phyloP scores from a whole-genome alignment of 2,329 filamentous ascomycete genomes.

The Phialophora tarda region DNA sequence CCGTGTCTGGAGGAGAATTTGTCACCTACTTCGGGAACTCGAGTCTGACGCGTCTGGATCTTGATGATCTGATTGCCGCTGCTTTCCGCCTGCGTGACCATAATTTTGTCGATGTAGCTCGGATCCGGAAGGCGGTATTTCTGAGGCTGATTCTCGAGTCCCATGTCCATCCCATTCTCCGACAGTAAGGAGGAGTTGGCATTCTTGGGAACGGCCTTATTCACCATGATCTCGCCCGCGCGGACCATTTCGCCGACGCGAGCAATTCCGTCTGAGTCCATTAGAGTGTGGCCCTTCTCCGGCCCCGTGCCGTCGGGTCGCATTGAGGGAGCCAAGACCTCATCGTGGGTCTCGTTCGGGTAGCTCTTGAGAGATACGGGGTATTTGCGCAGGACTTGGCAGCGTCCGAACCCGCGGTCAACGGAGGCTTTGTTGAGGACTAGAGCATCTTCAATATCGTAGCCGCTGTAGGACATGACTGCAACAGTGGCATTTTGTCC shows the following conservation, averaged over 20 bases:
- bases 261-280: slow-evolving; percentile 87
- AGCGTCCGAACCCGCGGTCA: slow-evolving; percentile 92
- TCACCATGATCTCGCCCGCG: slow-evolving; percentile 82
- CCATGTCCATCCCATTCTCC: slow-evolving; percentile 62
- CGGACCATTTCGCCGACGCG: slow-evolving; percentile 81
- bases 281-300: slow-evolving; percentile 71
- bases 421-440: slow-evolving; percentile 96
- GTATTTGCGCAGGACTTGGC: slow-evolving; percentile 97
- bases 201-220: slow-evolving; percentile 85
- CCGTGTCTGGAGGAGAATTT: slow-evolving; percentile 99
- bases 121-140: slow-evolving; percentile 84
- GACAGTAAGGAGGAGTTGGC: slow-evolving; percentile 71
- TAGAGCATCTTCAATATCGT: slow-evolving; percentile 98
- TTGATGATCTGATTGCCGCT: slow-evolving; percentile 87
- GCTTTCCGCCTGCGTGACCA: slow-evolving; percentile 86
- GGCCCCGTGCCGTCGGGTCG: slow-evolving; percentile 60
- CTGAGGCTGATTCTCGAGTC: slow-evolving; percentile 46
- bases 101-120: slow-evolving; percentile 93
- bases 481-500: slow-evolving; percentile 97
- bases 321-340: slow-evolving; percentile 59
- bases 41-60: slow-evolving; percentile 93
- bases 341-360: slow-evolving; percentile 73
- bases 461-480: slow-evolving; percentile 99
- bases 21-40: slow-evolving; percentile 92
- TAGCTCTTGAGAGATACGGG: slow-evolving; percentile 86